Percentiles rank a stretch among this genome's conserved stretches.
These are phyloP conservation scores for Alternaria arbusti DNA, from an alignment of 2,329 filamentous ascomycete genomes.

Conservation along the genomic window DNA sequence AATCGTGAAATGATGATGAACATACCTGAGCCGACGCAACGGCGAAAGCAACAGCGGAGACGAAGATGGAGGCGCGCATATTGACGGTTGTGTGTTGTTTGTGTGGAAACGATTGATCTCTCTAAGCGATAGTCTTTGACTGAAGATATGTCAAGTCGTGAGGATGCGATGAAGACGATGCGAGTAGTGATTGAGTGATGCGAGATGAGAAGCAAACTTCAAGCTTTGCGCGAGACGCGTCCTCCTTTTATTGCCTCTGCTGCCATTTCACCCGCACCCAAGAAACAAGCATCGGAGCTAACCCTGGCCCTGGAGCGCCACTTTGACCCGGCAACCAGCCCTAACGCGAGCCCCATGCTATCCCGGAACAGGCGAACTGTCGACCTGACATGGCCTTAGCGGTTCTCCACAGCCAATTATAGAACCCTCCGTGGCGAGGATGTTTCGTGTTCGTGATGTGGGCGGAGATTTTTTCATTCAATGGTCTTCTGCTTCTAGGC, in stretches of 20 bases:
- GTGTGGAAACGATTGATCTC: conserved; percentile 11
- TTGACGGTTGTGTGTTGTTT: conserved; percentile 21
- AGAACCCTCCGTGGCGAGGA: conserved; percentile 8
- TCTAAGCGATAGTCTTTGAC: conserved; percentile 19
- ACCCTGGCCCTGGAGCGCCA: conserved; percentile 25
- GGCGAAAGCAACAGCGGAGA: conserved; percentile 38
- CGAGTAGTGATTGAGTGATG: conserved; percentile 21
- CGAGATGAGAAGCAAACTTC: neutral
- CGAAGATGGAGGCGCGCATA: conserved; percentile 42
- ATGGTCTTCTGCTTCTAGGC: neutral
- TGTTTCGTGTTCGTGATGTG: conserved; percentile 7
- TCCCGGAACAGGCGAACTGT: neutral
- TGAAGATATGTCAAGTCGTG: conserved; percentile 16
- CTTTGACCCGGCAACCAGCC: conserved; percentile 32
- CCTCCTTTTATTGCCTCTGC: conserved; percentile 24
- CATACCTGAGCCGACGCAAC: conserved; percentile 39
- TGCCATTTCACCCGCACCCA: conserved; percentile 14
- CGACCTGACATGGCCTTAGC: conserved; percentile 7
- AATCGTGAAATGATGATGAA: conserved; percentile 14
- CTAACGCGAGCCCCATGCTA: conserved; percentile 10
- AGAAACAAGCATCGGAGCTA: conserved; percentile 20
- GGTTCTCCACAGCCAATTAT: conserved; percentile 19
- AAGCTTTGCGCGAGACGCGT: conserved; percentile 12
- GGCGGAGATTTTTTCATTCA: conserved; percentile 18
- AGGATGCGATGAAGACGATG: conserved; percentile 1